Evolutionary conservation across 2,329 filamentous ascomycete species (phyloP), one percentile per base, ranked within the genome.

Genomic region (Ophiocordyceps sinensis): DNA sequence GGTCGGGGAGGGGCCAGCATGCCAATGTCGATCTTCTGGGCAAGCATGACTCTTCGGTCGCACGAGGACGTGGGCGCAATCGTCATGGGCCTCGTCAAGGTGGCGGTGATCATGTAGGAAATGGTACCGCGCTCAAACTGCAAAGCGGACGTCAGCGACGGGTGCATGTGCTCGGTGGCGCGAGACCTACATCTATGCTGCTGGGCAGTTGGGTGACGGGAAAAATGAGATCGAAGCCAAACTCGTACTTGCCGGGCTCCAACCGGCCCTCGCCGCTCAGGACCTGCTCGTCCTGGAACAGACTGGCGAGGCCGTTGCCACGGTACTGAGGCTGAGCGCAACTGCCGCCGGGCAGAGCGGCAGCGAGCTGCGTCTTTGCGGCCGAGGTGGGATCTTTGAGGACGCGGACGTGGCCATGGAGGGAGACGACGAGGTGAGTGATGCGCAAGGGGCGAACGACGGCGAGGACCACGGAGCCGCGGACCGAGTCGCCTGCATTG

Each of bases 111-210:
- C 65, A 89, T 78, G 63, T 96, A 98, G 17, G 83, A 82, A 52
- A 98, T 85, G 2, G 85, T 88, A 30, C 91, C 91, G 55, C 89
- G 79, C 63, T 96, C 91, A 60, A 98, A 98, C 87, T 96, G 60
- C 10, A 37, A 30, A 10, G 11, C 19, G n/a, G 13, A 17, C 14
- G 42, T 51, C 36, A 49, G 45, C 39, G 39, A 44, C 13, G 8
- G 28, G 15, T 14, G 13, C 40, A 8, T 36, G 35, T n/a, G 4
- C 10, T 19, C 10, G 23, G 17, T 36, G 7, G 14, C 28, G 37
- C 17, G 38, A 15, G 10, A 68, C 84, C 56, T 73, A 95, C 89
- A 64, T 94, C 88, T 55, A 98, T 89, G 59, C 89, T 95, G 61
- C 85, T 94, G n/a, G 85, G 85, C 44, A 91, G 63, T 5, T 73